Evolutionary conservation across 352 stramenopile genomes (phyloP).

Genomic region (Phytophthora hybrid): DNA sequence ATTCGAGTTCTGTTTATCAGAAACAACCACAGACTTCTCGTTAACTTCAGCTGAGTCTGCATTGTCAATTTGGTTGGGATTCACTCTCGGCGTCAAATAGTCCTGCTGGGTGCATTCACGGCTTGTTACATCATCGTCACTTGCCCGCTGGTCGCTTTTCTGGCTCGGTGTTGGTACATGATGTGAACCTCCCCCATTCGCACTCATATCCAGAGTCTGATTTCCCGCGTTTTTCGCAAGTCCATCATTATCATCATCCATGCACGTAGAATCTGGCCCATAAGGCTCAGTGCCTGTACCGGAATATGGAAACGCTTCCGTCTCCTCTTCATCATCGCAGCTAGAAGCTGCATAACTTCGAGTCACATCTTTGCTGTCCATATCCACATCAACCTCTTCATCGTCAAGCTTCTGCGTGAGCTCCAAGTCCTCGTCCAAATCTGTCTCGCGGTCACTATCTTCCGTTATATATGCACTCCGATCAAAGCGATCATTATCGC

Average conservation of each 20-base stretch:
- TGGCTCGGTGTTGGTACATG: slow-evolving; percentile 4
- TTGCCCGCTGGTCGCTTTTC: slow-evolving; percentile 5
- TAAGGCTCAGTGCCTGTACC: slow-evolving; percentile 40
- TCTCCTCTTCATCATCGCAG: slow-evolving; percentile 22
- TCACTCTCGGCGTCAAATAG: slow-evolving; percentile 41
- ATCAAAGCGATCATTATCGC: slow-evolving; percentile 16
- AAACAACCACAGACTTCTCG: background rate
- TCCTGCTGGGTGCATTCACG: slow-evolving; percentile 35
- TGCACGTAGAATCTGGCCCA: slow-evolving; percentile 11
- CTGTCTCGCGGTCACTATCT: slow-evolving; percentile 31
- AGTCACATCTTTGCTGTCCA: slow-evolving; percentile 18
- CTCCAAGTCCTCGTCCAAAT: slow-evolving; percentile 40
- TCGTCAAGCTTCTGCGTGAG: slow-evolving; percentile 60
- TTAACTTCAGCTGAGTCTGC: background rate
- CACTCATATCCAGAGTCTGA: background rate
- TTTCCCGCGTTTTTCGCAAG: slow-evolving; percentile 5
- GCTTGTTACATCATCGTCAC: slow-evolving; percentile 37
- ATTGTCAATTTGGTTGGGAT: slow-evolving; percentile 11
- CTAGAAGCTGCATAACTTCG: slow-evolving; percentile 17
- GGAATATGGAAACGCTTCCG: slow-evolving; percentile 28
- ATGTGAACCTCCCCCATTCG: background rate
- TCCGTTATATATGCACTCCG: slow-evolving; percentile 15
- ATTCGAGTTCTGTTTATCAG: background rate
- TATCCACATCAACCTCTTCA: slow-evolving; percentile 34
- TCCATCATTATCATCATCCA: slow-evolving; percentile 22